Percentiles rank a stretch among this genome's conserved stretches.
Evolutionary conservation across 2,329 filamentous ascomycete species (phyloP).

Genomic region (Stachybotrys echinatus): DNA sequence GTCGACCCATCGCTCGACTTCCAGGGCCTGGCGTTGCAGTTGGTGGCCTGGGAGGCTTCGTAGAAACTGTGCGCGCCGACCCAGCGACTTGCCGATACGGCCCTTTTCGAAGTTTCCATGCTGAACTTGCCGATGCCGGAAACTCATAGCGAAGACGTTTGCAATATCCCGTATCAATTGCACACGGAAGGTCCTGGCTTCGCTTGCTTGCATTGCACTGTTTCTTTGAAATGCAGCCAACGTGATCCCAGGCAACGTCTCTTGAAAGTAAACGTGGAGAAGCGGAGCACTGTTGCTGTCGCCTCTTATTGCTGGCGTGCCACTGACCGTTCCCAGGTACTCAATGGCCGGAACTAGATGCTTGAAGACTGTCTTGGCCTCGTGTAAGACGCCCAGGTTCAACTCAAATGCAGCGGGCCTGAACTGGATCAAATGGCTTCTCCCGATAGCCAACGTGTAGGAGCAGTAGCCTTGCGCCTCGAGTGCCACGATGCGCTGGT

Average conservation of each 20-base stretch:
- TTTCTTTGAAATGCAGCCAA: slow-evolving; percentile 29
- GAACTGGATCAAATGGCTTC: slow-evolving; percentile 40
- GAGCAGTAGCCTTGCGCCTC: slow-evolving; percentile 47
- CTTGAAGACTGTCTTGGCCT: slow-evolving; percentile 34
- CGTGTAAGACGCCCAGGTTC: slow-evolving; percentile 27
- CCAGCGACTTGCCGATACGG: slow-evolving; percentile 34
- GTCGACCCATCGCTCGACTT: slow-evolving; percentile 20
- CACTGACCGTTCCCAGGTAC: slow-evolving; percentile 26
- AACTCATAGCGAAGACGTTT: slow-evolving; percentile 31
- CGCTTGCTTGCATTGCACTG: too few relatives aligned
- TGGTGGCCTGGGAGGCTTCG: too few relatives aligned
- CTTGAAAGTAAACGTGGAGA: slow-evolving; percentile 36
- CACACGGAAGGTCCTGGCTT: slow-evolving; percentile 2
- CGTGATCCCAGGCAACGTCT: slow-evolving; percentile 33
- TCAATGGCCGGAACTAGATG: slow-evolving; percentile 34
- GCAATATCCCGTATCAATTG: slow-evolving; percentile 36
- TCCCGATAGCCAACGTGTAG: slow-evolving; percentile 37
- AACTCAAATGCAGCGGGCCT: slow-evolving; percentile 37
- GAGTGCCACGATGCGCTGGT: slow-evolving; percentile 19
- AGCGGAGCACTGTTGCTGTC: not conserved
- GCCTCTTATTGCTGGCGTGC: not conserved
- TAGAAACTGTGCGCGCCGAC: slow-evolving; percentile 33
- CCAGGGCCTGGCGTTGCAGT: slow-evolving; percentile 25
- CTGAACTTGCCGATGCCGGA: slow-evolving; percentile 10
- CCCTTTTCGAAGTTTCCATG: slow-evolving; percentile 13